Percentiles rank a stretch among this genome's conserved stretches.
These are phyloP conservation scores for Cutaneotrichosporon spelunceum DNA, from an alignment of 1,284 basidiomycete species.

Conservation along the genomic window DNA sequence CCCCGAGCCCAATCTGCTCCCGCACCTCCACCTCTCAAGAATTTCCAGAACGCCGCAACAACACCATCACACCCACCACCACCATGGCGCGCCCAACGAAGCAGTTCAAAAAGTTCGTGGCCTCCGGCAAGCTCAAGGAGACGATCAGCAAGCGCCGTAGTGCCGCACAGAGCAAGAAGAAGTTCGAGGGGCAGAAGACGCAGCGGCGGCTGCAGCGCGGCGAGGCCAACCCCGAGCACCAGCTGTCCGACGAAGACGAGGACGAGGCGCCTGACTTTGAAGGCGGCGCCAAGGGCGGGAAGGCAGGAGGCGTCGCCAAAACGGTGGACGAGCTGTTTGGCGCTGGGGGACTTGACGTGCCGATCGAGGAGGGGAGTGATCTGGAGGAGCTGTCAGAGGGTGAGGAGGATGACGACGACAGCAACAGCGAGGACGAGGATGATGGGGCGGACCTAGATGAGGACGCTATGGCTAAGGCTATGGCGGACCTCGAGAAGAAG, in stretches of 20 bases:
- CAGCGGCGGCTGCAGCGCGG: constrained; percentile 47
- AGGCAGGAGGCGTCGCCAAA: constrained; percentile 49
- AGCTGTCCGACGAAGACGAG: constrained; percentile 55
- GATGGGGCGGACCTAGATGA: constrained; percentile 57
- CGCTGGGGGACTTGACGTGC: constrained; percentile 51
- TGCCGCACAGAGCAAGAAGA: constrained; percentile 69
- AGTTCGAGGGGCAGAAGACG: constrained; percentile 59
- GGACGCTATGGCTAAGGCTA: constrained; percentile 66
- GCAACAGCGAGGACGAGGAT: constrained; percentile 53
- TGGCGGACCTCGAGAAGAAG: constrained; percentile 88
- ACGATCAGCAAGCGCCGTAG: constrained; percentile 74
- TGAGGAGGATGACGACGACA: constrained; percentile 50
- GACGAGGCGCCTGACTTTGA: constrained; percentile 35
- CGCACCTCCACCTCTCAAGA: constrained; percentile 8
- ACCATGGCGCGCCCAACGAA: constrained; percentile 65
- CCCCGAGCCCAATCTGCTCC: neutral
- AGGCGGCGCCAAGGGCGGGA: constrained; percentile 38
- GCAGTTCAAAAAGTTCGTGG: constrained; percentile 78
- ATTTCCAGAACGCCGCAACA: constrained; percentile 7
- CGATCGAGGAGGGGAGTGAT: constrained; percentile 28
- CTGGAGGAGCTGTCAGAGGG: constrained; percentile 65
- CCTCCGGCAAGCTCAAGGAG: constrained; percentile 80
- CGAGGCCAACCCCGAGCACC: constrained; percentile 31
- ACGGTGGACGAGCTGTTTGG: constrained; percentile 78
- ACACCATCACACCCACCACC: constrained; percentile 6